Percentiles rank a stretch among this genome's conserved stretches.
These are phyloP conservation scores for Parietaria judaica DNA, from an alignment of 306 rosid species.

Conservation along the genomic window DNA sequence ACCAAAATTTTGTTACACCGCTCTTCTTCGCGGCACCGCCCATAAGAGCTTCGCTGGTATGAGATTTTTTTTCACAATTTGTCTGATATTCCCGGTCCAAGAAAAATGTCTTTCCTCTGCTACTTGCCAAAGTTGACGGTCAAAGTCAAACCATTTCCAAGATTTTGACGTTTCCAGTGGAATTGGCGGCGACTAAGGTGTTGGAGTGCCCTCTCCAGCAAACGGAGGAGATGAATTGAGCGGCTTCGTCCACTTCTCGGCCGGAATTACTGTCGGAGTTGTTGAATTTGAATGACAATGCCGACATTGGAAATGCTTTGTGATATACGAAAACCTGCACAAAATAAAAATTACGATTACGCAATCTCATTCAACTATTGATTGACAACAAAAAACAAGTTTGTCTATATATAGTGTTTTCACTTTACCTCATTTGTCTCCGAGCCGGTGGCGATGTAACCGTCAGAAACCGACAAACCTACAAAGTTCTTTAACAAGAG, in stretches of 20 bases:
- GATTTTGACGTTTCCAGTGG: constrained; percentile 86
- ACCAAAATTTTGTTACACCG: constrained; percentile 52
- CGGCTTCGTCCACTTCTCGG: constrained; percentile 54
- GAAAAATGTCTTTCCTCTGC: constrained; percentile 12
- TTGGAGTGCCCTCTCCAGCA: constrained; percentile 93
- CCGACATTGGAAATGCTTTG: constrained; percentile 97
- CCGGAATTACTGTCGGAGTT: constrained; percentile 65
- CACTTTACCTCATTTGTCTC: constrained; percentile 87
- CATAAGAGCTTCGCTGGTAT: constrained; percentile 23
- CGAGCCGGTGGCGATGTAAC: constrained; percentile 96
- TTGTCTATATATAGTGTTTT: background rate
- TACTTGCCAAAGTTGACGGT: constrained; percentile 1
- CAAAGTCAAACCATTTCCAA: constrained; percentile 74
- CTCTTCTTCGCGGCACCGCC: constrained; percentile 16
- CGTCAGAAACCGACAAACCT: constrained; percentile 85
- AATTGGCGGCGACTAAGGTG: constrained; percentile 81
- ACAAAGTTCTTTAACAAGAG: constrained; percentile 76
- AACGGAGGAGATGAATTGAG: constrained; percentile 81
- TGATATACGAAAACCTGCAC: constrained; percentile 86
- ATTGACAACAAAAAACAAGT: background rate
- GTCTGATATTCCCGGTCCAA: background rate
- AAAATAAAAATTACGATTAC: too few relatives aligned
- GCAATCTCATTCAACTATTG: too few relatives aligned
- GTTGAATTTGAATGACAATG: constrained; percentile 76
- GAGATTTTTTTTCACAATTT: constrained; percentile 17